A percentile compares a stretch with the other conserved stretches of the same genome.
These are phyloP conservation scores for Ophiostoma novo-ulmi DNA, from an alignment of 2,329 filamentous ascomycete species.

Conservation along the genomic window DNA sequence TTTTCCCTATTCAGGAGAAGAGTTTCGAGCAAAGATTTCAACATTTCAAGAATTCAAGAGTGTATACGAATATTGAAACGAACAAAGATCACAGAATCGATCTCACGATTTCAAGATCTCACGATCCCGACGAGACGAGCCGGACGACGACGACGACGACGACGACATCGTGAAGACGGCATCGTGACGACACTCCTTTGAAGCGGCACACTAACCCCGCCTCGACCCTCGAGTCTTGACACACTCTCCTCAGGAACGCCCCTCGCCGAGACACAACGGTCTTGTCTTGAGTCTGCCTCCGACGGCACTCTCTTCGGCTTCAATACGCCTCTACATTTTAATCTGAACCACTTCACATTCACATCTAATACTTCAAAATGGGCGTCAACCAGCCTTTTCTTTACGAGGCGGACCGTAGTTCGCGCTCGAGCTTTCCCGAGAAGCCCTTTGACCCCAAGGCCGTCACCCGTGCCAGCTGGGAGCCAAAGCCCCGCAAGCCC, in stretches of 20 bases:
- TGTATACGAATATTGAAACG: too few species aligned
- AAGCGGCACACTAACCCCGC: not conserved
- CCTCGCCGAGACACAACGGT: slow-evolving; percentile 1
- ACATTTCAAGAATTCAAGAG: not conserved
- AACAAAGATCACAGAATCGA: not conserved
- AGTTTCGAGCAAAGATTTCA: not conserved
- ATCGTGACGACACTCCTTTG: not conserved
- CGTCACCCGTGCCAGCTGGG: slow-evolving; percentile 72
- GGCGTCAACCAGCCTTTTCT: slow-evolving; percentile 57
- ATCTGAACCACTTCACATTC: not conserved
- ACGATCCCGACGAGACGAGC: not conserved
- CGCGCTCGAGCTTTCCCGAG: slow-evolving; percentile 48
- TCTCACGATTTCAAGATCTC: slow-evolving; percentile 5
- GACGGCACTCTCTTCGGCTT: not conserved
- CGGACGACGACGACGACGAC: not conserved
- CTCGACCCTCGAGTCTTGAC: not conserved
- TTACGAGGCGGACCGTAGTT: slow-evolving; percentile 54
- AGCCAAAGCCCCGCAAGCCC: slow-evolving; percentile 55
- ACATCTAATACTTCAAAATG: slow-evolving; percentile 28
- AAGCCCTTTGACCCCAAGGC: slow-evolving; percentile 79
- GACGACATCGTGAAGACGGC: not conserved
- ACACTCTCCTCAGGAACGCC: not conserved
- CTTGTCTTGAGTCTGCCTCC: not conserved
- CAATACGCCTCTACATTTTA: not conserved
- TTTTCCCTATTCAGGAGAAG: not conserved